phyloP scores from a whole-genome alignment of 2,329 filamentous ascomycete species.

The Colletotrichum sidae region DNA sequence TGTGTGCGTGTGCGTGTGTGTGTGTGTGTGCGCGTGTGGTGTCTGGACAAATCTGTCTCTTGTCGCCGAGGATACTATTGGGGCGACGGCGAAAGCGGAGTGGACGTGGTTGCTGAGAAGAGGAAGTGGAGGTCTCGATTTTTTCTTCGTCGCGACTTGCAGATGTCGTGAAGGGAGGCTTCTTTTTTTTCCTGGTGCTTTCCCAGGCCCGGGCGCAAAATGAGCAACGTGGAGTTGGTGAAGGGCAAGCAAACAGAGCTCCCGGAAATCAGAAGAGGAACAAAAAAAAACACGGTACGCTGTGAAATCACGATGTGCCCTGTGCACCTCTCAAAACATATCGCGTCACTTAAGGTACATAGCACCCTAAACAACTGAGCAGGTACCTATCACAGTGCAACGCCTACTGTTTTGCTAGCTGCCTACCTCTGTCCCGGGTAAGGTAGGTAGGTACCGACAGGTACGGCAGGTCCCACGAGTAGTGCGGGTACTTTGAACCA shows the following conservation, averaged over 20 bases:
- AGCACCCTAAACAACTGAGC: no score
- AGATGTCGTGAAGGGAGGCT: constrained; percentile 28
- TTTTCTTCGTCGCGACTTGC: constrained; percentile 21
- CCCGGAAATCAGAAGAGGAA: background rate
- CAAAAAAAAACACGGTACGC: constrained; percentile 19
- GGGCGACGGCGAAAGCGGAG: constrained; percentile 10
- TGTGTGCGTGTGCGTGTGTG: background rate
- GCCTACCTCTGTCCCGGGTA: no score
- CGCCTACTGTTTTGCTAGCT: no score
- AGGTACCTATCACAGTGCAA: no score
- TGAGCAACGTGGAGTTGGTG: background rate
- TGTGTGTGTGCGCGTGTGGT: background rate
- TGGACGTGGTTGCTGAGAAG: constrained; percentile 23
- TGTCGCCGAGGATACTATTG: constrained; percentile 9
- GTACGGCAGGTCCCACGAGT: no score
- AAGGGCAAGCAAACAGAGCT: background rate
- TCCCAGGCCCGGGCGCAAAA: constrained; percentile 20
- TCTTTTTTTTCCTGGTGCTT: constrained; percentile 13
- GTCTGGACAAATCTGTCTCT: constrained; percentile 29
- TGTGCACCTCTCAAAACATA: constrained; percentile 18
- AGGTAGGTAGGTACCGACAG: no score
- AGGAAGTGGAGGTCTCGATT: constrained; percentile 25
- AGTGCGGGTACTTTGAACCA: no score
- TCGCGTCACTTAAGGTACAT: no score
- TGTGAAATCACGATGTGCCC: constrained; percentile 35